Evolutionary conservation across 176 grass and related monocot species (phyloP).

Genomic region (Secale cereale): DNA sequence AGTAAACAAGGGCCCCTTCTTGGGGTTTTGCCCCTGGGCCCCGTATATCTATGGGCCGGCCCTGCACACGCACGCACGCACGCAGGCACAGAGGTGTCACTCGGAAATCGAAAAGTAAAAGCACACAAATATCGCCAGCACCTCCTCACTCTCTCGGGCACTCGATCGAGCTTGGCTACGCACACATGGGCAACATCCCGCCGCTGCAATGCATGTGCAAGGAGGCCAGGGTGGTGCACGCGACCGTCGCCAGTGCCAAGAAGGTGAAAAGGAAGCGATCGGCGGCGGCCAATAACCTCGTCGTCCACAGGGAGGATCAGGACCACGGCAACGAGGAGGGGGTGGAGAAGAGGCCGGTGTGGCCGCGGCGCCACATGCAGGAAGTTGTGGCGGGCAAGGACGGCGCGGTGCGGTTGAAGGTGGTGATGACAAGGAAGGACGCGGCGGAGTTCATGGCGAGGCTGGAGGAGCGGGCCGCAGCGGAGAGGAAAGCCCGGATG

Average conservation of each 20-base stretch:
- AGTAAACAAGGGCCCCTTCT: too few relatives aligned
- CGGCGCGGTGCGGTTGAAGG: constrained; percentile 22
- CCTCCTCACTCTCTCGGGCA: too few relatives aligned
- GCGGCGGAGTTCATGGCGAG: constrained; percentile 40
- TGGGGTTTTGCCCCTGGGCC: too few relatives aligned
- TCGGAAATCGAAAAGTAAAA: too few relatives aligned
- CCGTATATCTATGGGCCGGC: too few relatives aligned
- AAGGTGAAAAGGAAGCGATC: background rate
- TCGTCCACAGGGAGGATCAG: background rate
- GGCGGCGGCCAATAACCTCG: background rate
- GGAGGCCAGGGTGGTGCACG: background rate
- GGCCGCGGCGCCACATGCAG: background rate
- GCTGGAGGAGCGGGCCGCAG: constrained; percentile 12
- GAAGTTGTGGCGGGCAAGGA: constrained; percentile 20
- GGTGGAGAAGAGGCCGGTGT: background rate
- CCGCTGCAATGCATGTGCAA: constrained; percentile 20
- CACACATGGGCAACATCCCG: constrained; percentile 38
- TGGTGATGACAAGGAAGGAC: constrained; percentile 56
- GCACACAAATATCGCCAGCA: too few relatives aligned
- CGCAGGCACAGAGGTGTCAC: too few relatives aligned
- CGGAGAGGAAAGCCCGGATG: background rate
- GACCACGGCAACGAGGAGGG: background rate
- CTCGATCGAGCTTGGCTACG: too few relatives aligned
- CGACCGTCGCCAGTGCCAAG: background rate
- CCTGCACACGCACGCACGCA: too few relatives aligned